Evolutionary conservation across 1,139 yeast species (phyloP), one percentile per base, ranked within the genome.

Genomic region (Kodamaea sp.): DNA sequence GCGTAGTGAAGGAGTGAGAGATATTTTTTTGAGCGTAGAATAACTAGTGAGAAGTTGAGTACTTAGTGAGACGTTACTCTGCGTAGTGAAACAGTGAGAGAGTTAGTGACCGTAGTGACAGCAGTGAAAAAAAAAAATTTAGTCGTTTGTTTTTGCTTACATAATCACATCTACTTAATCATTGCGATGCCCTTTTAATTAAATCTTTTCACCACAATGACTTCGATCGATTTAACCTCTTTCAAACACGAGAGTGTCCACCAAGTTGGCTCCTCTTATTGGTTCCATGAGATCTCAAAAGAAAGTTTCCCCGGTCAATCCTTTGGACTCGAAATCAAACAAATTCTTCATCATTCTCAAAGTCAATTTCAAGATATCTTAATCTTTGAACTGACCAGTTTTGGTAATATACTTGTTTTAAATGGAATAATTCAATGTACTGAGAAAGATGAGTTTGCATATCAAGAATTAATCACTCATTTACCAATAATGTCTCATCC

Each of bases 401-500:
- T 83, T 57, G 96, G 96, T 36, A 87, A 86, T 54, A 95, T 87
- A 9, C 73, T 87, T 36, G 95, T 87, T 2, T 72, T 87, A 36
- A 95, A 87, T 56, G 95, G 95, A 8, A 89, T 84, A 34, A 79
- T 87, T 46, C 96, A 87, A 67, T 89, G 86, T 47, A 84, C 95
- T 2, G 96, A 87, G 62, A 77, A 88, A 48, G 96, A 87, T 55
- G 96, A 87, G 63, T 86, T 83, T 63, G 86, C 95, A 27, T 84
- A 87, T 67, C 96, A 87, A 62, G 96, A 87, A 63, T 81, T 87
- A 78, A 87, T 87, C 54, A 72, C 94, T 11, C 94, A 87, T 57
- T 65, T 85, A 39, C 90, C 96, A 8, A 57, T 87, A 46, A 79
- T 81, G 78, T 68, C 84, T 15, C 96, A 87, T 60, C 79, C 82